Evolutionary conservation across 768 basidiomycete species (phyloP).

Genomic region (Amanita rubescens): DNA sequence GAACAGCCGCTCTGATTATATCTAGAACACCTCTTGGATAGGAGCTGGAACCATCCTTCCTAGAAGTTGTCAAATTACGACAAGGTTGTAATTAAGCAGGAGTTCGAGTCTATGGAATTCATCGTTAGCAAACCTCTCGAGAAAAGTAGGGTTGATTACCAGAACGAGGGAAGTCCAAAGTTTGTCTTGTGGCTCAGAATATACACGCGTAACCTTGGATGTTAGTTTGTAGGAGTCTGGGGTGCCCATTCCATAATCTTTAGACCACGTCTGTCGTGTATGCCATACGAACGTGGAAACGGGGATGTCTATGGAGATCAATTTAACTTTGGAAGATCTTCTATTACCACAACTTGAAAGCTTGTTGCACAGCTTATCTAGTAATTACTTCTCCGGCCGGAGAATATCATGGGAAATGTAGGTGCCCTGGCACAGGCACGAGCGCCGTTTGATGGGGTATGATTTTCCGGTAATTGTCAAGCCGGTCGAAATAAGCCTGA

Average conservation of each 20-base stretch:
- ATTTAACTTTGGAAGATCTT: background rate
- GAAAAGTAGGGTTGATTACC: background rate
- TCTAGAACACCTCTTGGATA: background rate
- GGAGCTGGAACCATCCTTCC: no score
- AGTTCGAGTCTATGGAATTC: background rate
- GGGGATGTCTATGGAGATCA: background rate
- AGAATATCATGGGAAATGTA: no score
- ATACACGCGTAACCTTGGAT: background rate
- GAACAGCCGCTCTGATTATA: background rate
- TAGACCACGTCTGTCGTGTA: background rate
- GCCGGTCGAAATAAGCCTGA: background rate
- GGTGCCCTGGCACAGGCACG: no score
- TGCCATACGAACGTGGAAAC: background rate
- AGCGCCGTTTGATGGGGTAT: no score
- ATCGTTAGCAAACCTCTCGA: background rate
- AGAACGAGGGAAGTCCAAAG: background rate
- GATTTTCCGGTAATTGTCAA: no score
- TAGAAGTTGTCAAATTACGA: background rate
- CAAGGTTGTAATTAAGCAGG: background rate
- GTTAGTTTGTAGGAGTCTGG: background rate
- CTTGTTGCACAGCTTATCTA: background rate
- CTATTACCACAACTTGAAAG: background rate
- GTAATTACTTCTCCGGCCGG: background rate
- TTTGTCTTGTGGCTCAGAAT: background rate
- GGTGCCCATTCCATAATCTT: background rate